Evolutionary conservation across 1,284 basidiomycete species (phyloP).

Genomic region (Sanghuangporus sanghuang): DNA sequence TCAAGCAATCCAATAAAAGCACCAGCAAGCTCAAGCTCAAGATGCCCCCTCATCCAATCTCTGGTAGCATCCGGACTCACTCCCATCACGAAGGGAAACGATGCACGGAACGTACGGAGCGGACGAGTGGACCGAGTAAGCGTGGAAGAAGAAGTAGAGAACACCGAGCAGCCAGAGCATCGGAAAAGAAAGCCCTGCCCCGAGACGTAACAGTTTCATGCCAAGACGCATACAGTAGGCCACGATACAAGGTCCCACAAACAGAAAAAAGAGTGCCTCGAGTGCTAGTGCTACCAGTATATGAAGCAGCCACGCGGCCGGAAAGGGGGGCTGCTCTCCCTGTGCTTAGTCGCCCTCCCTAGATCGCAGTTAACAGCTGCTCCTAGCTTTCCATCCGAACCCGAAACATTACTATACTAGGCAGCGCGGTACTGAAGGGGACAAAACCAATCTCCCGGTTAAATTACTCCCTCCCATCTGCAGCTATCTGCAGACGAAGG

Average conservation of each 20-base stretch:
- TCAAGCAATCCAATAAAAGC: neutral
- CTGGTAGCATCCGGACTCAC: neutral
- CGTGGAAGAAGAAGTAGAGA: neutral
- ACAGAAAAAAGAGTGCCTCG: neutral
- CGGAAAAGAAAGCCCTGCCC: too few relatives aligned
- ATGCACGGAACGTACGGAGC: neutral
- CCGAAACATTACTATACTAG: too few relatives aligned
- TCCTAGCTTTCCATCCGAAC: neutral
- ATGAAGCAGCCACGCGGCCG: neutral
- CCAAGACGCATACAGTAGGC: neutral
- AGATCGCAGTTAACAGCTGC: neutral
- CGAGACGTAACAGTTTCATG: neutral
- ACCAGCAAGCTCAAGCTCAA: neutral
- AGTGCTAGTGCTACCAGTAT: neutral
- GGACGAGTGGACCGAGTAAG: neutral
- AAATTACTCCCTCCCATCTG: too few relatives aligned
- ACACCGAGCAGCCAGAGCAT: neutral
- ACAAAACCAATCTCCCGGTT: too few relatives aligned
- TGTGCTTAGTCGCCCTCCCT: neutral
- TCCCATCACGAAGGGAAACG: neutral
- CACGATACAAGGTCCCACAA: neutral
- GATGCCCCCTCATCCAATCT: neutral
- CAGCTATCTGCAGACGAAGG: too few relatives aligned
- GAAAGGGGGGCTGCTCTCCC: neutral
- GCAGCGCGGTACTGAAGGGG: too few relatives aligned